Evolutionary conservation across 2,329 filamentous ascomycete species (phyloP), one percentile per base, ranked within the genome.

Genomic region (Fusarium sp.): DNA sequence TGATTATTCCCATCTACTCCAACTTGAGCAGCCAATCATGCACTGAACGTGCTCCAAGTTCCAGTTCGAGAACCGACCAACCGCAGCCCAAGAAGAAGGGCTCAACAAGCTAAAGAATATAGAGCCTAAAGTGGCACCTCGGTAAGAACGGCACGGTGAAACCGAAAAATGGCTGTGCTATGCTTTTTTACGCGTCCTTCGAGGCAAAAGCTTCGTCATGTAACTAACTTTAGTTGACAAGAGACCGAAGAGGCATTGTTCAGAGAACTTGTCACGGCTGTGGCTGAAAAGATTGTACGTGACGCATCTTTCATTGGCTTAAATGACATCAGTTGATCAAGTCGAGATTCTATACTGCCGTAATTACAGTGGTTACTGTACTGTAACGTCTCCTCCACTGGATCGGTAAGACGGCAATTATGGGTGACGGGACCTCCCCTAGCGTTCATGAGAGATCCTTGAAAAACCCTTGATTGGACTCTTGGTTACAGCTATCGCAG

Each of bases 61-160:
- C 14, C 26, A 28, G 15, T 9, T 22, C 28, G 3, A 36, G 34
- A 47, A 34, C 33, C 28, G 26, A 22, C 46, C 13, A 36, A 46
- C 43, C 26, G 17, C 43, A 31, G 26, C 15, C 19, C 26, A 42
- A 31, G 13, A 21, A 33, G n/a, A 36, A 34, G 28, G 24, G 33
- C 24, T 19, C 38, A 42, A 31, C 13, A 26, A 44, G 39, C 15
- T 9, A 36, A 31, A n/a, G 21, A 5, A 40, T 19, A 26, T 14
- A 58, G 45, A 43, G 36, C 38, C 43, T 38, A 52, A 44, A 50
- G 53, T 55, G 52, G 53, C 59, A 51, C 38, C 17, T 55, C 65
- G 62, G 65, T 55, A 67, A 63, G 26, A 36, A 49, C 65, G 65
- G 65, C 65, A 67, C 62, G 65, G 57, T 34, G 34, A 54, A 39